phyloP scores from a whole-genome alignment of 805 yeast species.

The Ogataea methanolica region DNA sequence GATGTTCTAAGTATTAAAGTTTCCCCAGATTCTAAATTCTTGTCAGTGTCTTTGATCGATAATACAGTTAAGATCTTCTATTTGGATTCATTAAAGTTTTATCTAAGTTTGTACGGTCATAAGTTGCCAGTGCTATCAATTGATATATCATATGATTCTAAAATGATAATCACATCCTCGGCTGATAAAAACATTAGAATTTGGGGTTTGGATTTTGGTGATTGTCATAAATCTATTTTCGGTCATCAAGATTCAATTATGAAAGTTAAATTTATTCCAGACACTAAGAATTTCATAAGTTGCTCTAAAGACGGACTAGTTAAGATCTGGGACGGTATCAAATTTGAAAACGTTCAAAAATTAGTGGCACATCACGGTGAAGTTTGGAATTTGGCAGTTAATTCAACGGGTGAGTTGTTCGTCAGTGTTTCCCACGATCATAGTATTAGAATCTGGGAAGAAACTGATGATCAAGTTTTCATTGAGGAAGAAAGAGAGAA shows the following conservation, averaged over 20 bases:
- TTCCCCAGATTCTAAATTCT: slow-evolving; percentile 70
- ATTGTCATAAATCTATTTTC: slow-evolving; percentile 93
- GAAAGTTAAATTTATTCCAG: slow-evolving; percentile 79
- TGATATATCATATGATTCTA: slow-evolving; percentile 86
- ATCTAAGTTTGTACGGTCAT: slow-evolving; percentile 88
- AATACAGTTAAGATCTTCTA: slow-evolving; percentile 95
- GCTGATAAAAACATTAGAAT: slow-evolving; percentile 97
- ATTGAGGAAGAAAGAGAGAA: slow-evolving; percentile 95
- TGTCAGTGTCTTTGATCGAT: slow-evolving; percentile 84
- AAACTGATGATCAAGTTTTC: slow-evolving; percentile 93
- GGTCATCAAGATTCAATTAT: slow-evolving; percentile 96
- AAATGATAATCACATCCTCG: slow-evolving; percentile 83
- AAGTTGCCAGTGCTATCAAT: slow-evolving; percentile 90
- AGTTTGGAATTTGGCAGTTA: slow-evolving; percentile 88
- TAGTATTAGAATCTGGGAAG: slow-evolving; percentile 88
- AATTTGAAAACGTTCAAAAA: slow-evolving; percentile 89
- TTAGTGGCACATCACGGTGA: slow-evolving; percentile 85
- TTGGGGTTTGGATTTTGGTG: slow-evolving; percentile 99
- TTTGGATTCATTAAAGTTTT: slow-evolving; percentile 81
- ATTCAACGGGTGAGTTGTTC: slow-evolving; percentile 64
- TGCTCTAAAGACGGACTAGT: slow-evolving; percentile 84
- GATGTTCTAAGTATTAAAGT: slow-evolving; percentile 77
- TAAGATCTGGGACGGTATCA: slow-evolving; percentile 98
- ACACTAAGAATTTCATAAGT: slow-evolving; percentile 85
- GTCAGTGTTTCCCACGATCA: slow-evolving; percentile 91